Evolutionary conservation across 768 basidiomycete species (phyloP), one percentile per base, ranked within the genome.

Genomic region (Suillus hirtellus): DNA sequence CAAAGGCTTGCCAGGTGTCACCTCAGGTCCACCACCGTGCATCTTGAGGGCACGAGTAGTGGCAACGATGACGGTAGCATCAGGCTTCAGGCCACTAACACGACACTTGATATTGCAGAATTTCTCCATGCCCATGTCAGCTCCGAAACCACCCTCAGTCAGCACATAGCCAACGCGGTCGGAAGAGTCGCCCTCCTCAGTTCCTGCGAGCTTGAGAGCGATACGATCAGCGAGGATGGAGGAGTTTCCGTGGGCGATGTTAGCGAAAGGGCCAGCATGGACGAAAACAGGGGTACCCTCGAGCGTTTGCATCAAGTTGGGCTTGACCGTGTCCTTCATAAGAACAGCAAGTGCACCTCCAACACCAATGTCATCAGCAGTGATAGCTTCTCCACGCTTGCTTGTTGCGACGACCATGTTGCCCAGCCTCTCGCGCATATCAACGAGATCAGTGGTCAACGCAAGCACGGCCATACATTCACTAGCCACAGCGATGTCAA

Each of bases 31-130:
- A 64, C 96, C 96, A 49, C 96, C 96, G 74, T 99, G 96, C 96
- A 99, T 99, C 84, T 99, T 99, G 65, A 99, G 81, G 24, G 96
- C 96, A 67, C 96, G 91, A 35, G 96, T 95, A 4, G 96, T 99
- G 8, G 96, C 97, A 60, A 99, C 96, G 70, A 99, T 92, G 68
- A 99, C 87, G 43, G 90, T 90, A 3, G 95, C 96, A 76, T 99
- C 93, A 10, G 97, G 97, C 62, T 82, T 90, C 72, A 99, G 84
- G 55, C 96, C 96, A 65, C 93, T 95, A 63, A 91, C 83, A 64
- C 96, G 89, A 76, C 96, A 98, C 77, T 99, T 99, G 84, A 99
- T 98, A 78, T 99, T 98, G 83, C 94, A 98, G 84, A 99, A 99
- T 77, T 99, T 97, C 79, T 95, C 94, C 93, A 96, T 93, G 44